A percentile compares a stretch with the other conserved stretches of the same genome.
Evolutionary conservation across 352 stramenopile species (phyloP).

Genomic region (Peronospora tabacina): DNA sequence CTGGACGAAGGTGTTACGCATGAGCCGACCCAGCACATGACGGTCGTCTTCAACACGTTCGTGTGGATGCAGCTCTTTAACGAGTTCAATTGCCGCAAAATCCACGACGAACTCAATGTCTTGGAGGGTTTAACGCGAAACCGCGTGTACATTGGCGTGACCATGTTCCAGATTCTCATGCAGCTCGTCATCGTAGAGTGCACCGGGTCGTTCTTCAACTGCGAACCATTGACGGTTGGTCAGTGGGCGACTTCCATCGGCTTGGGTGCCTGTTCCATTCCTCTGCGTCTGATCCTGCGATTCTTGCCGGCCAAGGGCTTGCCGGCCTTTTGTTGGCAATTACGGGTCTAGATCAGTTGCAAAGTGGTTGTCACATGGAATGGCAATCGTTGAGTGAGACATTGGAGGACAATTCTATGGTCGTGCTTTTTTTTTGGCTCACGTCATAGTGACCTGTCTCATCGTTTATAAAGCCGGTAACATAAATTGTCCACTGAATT

Average conservation of each 20-base stretch:
- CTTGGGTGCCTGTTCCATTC: constrained; percentile 37
- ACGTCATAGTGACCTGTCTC: no score
- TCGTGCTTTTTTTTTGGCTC: constrained; percentile 2
- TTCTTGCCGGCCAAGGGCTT: constrained; percentile 24
- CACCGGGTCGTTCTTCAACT: constrained; percentile 80
- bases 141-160: constrained; percentile 89
- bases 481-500: no score
- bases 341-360: no score
- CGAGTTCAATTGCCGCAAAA: constrained; percentile 76
- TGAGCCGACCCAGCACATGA: constrained; percentile 88
- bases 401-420: constrained; percentile 15
- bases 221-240: constrained; percentile 28
- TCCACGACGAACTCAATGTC: constrained; percentile 89
- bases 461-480: no score
- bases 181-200: constrained; percentile 94
- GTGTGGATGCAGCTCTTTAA: constrained; percentile 95
- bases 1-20: constrained; percentile 24
- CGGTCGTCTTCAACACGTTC: constrained; percentile 97
- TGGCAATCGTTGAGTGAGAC: no score
- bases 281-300: constrained; percentile 44
- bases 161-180: constrained; percentile 83
- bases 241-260: constrained; percentile 58
- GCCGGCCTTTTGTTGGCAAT: neutral
- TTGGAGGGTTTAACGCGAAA: constrained; percentile 90
- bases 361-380: neutral